Conservation (phyloP, 257 asterid species). For the Euphrasia confusa region DNA sequence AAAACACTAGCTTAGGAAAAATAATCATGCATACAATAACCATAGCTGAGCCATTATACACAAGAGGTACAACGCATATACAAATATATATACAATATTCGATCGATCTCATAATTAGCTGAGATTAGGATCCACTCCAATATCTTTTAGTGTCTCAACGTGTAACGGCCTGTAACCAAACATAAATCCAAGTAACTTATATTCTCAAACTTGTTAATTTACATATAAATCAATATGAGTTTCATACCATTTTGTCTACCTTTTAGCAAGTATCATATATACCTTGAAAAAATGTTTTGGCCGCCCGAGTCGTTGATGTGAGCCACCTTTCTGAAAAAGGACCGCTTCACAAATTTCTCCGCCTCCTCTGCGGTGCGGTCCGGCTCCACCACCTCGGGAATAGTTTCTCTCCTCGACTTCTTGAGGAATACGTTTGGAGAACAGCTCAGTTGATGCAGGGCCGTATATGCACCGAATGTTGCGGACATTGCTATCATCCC, state of each 20-base stretch:
- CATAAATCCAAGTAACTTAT: background rate
- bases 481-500: conserved; percentile 48
- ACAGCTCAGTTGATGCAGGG: conserved; percentile 41
- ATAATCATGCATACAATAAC: too few species aligned
- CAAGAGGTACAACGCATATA: too few species aligned
- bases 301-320: conserved; percentile 36
- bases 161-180: background rate
- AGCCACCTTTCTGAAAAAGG: conserved; percentile 58
- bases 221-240: background rate
- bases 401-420: conserved; percentile 56
- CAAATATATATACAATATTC: too few species aligned
- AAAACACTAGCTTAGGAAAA: too few species aligned
- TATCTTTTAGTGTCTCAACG: conserved; percentile 43
- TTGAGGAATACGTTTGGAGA: conserved; percentile 55
- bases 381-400: conserved; percentile 66
- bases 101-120: conserved; percentile 20
- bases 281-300: conserved; percentile 37
- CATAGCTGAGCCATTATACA: too few species aligned
- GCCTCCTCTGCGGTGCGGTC: conserved; percentile 31
- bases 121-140: conserved; percentile 46
- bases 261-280: background rate
- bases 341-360: conserved; percentile 44
- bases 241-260: background rate
- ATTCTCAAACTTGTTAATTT: background rate
- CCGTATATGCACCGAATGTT: conserved; percentile 46